A percentile compares a stretch with the other conserved stretches of the same genome.
phyloP scores from a whole-genome alignment of 2,329 filamentous ascomycete species.

The Sporothrix sp. region DNA sequence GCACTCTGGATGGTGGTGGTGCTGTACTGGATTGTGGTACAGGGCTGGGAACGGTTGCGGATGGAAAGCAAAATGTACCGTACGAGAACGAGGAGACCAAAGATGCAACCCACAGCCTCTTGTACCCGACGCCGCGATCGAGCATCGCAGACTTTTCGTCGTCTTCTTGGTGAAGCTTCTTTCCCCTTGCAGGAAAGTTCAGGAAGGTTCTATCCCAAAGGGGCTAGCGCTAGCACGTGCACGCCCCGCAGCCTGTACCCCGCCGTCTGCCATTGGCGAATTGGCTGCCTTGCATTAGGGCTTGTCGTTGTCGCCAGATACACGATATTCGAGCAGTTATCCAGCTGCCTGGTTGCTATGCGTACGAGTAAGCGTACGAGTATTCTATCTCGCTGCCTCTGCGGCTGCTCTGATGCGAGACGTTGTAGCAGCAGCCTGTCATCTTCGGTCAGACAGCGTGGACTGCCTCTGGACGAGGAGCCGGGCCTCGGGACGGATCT shows the following conservation, averaged over 20 bases:
- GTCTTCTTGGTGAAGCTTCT: conserved; percentile 16
- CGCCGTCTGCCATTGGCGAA: conserved; percentile 15
- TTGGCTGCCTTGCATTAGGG: conserved; percentile 17
- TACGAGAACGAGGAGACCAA: too few relatives aligned
- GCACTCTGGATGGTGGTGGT: neutral
- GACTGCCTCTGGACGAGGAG: too few relatives aligned
- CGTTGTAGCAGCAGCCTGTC: too few relatives aligned
- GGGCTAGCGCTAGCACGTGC: too few relatives aligned
- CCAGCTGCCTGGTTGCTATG: neutral
- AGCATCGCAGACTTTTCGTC: conserved; percentile 5
- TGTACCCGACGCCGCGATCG: neutral
- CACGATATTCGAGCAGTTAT: neutral
- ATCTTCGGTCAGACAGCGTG: too few relatives aligned
- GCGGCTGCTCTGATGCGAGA: too few relatives aligned
- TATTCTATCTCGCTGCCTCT: too few relatives aligned
- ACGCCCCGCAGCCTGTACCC: too few relatives aligned
- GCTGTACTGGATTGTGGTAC: neutral
- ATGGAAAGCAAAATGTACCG: too few relatives aligned
- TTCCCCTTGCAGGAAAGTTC: conserved; percentile 26
- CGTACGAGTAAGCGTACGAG: too few relatives aligned
- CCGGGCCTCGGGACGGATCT: too few relatives aligned
- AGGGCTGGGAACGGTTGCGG: neutral
- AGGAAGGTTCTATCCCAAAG: conserved; percentile 26
- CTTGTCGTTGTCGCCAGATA: neutral
- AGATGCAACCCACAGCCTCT: neutral